Base-by-base conservation (phyloP, 352 stramenopile species). In the Albugo candida region DNA sequence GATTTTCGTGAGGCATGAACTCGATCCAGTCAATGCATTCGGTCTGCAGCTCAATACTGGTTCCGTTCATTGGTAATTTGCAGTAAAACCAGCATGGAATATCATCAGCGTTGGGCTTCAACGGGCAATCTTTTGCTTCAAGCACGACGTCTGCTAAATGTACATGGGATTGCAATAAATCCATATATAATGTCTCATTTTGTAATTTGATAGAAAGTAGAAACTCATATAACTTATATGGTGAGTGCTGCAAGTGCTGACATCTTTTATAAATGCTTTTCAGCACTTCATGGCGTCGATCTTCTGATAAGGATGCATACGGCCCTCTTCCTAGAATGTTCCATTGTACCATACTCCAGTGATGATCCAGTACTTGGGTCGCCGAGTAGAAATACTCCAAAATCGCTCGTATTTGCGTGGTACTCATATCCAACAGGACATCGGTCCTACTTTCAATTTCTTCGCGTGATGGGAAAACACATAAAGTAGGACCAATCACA, bases 271-370 rank as follows among this genome's bases (percentile, higher is more conserved):
- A 52, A 40, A 88, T 77, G 13, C 71, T 85, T 36, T 63, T 48
- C 38, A 88, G 70, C 10, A 88, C 72, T 38, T 88, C 76, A 2
- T 47, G 55, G 5, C 73, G 67, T 19, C 73, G 61, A 1, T 73
- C 61, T 5, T 50, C 52, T 34, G 67, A 68, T n/a, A 88, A 59
- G 34, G 71, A 83, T 54, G 81, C 73, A 56, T 88, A 88, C 5
- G 73, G 73, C 2, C 76, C 76, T 43, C 76, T 56, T 2, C 76
- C 76, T 1, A 88, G 48, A 43, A 88, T 86, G 36, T 88, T 88
- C 76, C 76, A 88, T 59, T 88, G 76, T 14, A 86, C 73, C 73
- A 86, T 88, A 36, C 71, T 83, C 61, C 76, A 72, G 42, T 85
- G 73, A 55, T 86, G 70, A 52, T 88, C 76, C 47, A 88, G 51